A percentile compares a stretch with the other conserved stretches of the same genome.
These are phyloP conservation scores for Macroventuria anomochaeta DNA, from an alignment of 2,329 filamentous ascomycete genomes.

Conservation along the genomic window DNA sequence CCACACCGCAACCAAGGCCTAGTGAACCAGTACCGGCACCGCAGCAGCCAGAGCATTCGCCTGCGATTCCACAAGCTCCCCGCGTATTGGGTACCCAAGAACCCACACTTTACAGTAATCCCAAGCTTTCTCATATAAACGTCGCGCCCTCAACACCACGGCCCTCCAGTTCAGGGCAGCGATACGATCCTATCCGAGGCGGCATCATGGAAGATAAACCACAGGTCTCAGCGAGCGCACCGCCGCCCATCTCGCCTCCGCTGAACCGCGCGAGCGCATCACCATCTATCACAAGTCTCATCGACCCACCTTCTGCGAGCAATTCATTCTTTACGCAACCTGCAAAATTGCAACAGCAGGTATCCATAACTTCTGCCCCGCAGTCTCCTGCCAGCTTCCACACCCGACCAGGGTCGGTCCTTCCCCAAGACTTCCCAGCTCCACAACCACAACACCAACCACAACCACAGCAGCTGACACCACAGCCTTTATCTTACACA, in stretches of 20 bases:
- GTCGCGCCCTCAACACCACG: slow-evolving; percentile 58
- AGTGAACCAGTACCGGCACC: slow-evolving; percentile 30
- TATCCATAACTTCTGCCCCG: slow-evolving; percentile 49
- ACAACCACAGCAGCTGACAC: slow-evolving; percentile 19
- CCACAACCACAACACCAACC: slow-evolving; percentile 27
- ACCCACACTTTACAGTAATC: slow-evolving; percentile 46
- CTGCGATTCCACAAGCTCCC: slow-evolving; percentile 33
- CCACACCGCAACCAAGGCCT: slow-evolving; percentile 39
- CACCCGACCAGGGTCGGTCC: slow-evolving; percentile 34
- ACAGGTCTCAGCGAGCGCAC: slow-evolving; percentile 52
- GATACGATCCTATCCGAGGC: slow-evolving; percentile 87
- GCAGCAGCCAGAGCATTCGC: slow-evolving; percentile 37
- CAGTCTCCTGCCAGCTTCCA: slow-evolving; percentile 47
- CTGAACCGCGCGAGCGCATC: slow-evolving; percentile 82
- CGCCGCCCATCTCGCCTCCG: slow-evolving; percentile 57
- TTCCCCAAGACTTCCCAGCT: slow-evolving; percentile 37
- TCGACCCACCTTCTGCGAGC: slow-evolving; percentile 68
- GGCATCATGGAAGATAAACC: slow-evolving; percentile 56
- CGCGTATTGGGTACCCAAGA: slow-evolving; percentile 51
- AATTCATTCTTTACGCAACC: slow-evolving; percentile 46
- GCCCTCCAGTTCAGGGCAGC: slow-evolving; percentile 74
- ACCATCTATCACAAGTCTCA: slow-evolving; percentile 88
- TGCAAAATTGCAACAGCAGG: slow-evolving; percentile 43
- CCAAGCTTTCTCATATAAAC: slow-evolving; percentile 48
- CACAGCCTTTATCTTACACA: slow-evolving; percentile 22